phyloP scores from a whole-genome alignment of 2,329 filamentous ascomycete species.

The Calonectria multiphialidica region DNA sequence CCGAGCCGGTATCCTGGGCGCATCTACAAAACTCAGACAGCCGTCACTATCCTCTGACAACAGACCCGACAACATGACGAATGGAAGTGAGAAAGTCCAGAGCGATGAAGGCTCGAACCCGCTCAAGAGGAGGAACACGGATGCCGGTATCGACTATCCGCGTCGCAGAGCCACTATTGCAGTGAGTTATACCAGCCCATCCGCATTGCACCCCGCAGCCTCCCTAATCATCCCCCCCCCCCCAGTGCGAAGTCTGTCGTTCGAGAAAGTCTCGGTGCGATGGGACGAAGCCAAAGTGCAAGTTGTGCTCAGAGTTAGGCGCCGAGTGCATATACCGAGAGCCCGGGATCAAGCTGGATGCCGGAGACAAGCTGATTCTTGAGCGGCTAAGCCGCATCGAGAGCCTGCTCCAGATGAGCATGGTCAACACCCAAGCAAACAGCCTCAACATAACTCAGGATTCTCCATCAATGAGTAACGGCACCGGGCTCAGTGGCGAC shows the following conservation, averaged over 20 bases:
- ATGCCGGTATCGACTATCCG: constrained; percentile 73
- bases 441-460: constrained; percentile 69
- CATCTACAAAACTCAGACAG: constrained; percentile 66
- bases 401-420: constrained; percentile 78
- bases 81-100: constrained; percentile 59
- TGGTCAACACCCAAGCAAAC: constrained; percentile 64
- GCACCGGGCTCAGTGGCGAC: constrained; percentile 71
- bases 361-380: constrained; percentile 87
- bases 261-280: constrained; percentile 85
- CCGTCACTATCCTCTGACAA: constrained; percentile 67
- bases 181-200: constrained; percentile 56
- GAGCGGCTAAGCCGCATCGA: constrained; percentile 85
- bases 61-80: constrained; percentile 55
- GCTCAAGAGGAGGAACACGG: constrained; percentile 72
- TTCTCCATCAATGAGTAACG: constrained; percentile 74
- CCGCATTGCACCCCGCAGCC: background rate
- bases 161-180: constrained; percentile 75
- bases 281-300: constrained; percentile 84
- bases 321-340: constrained; percentile 89
- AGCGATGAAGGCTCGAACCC: constrained; percentile 68
- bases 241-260: constrained; percentile 83
- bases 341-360: constrained; percentile 88
- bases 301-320: constrained; percentile 84
- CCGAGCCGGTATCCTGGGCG: constrained; percentile 65
- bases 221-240: constrained; percentile 32